Evolutionary conservation across 1,284 basidiomycete genomes (phyloP), one percentile per base, ranked within the genome.

Genomic region (Trametes versicolor): DNA sequence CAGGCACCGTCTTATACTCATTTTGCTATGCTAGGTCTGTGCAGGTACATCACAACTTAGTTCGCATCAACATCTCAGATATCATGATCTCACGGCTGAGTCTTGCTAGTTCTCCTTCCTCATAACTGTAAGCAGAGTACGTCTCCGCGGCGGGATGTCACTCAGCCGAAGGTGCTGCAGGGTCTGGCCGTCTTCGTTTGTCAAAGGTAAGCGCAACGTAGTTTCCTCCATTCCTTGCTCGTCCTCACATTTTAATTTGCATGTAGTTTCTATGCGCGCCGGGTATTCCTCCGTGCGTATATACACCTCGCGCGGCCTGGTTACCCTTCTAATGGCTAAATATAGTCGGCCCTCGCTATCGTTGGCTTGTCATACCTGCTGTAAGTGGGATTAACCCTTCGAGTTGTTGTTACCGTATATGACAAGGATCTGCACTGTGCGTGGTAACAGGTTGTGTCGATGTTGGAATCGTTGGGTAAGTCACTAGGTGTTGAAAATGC

Each of bases 361-460:
- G 58, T n/a, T 59, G 58, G 58, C 50, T 59, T 32, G 37, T 45
- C 37, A 34, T 59, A 13, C 58, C 58, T 21, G 58, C 58, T 5
- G 58, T 59, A 19, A 8, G 48, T 59, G 13, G 1, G 3, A 36
- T 52, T 6, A n/a, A 9, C 15, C 12, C 21, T 21, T 10, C 21
- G 10, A 21, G 29, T 21, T 3, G 21, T 25, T 3, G n/a, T 5
- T 1, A 23, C 1, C 2, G 4, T 34, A 17, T 23, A 15, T 29
- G 4, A 32, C 49, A 12, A 3, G 53, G 29, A 4, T 32, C 29
- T 32, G 27, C 4, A 2, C 4, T 32, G 21, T 5, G 29, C 29
- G 8, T 32, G 29, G 8, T 5, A 32, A 13, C 49, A 59, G 58
- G n/a, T 52, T 0, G 34, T 45, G 13, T 39, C 58, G 1, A 59